Percentiles rank a stretch among this genome's conserved stretches.
These are phyloP conservation scores for Exserohilum turcica DNA, from an alignment of 2,329 filamentous ascomycete species.

Conservation along the genomic window DNA sequence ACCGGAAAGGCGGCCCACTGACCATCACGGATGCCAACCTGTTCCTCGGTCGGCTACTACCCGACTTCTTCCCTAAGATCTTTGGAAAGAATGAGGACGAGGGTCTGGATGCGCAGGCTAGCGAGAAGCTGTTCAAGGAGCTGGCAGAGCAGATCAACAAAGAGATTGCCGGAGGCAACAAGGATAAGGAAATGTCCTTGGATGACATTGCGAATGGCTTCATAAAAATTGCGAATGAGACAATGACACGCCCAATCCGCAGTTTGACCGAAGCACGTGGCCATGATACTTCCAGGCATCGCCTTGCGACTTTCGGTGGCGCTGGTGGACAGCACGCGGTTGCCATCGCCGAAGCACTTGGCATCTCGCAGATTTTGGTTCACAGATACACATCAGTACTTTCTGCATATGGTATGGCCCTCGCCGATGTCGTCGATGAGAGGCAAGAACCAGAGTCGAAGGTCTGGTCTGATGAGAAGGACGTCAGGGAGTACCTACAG, in stretches of 20 bases:
- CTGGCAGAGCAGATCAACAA: conserved; percentile 77
- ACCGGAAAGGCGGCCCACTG: conserved; percentile 84
- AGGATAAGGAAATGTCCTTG: conserved; percentile 67
- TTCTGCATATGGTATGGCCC: conserved; percentile 89
- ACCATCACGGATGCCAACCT: conserved; percentile 95
- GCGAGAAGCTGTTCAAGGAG: conserved; percentile 74
- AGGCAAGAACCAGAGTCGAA: conserved; percentile 76
- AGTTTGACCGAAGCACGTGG: conserved; percentile 91
- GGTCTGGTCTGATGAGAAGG: conserved; percentile 62
- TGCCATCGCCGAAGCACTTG: conserved; percentile 84
- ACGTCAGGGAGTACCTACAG: conserved; percentile 66
- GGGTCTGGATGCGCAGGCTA: conserved; percentile 76
- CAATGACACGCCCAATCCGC: conserved; percentile 88
- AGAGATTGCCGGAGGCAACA: conserved; percentile 67
- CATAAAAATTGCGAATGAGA: conserved; percentile 86
- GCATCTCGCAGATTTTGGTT: conserved; percentile 82
- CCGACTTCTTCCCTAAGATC: conserved; percentile 93
- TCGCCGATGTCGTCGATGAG: conserved; percentile 92
- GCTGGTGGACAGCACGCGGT: conserved; percentile 91
- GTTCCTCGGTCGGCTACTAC: conserved; percentile 80
- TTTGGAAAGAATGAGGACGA: conserved; percentile 89
- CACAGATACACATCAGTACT: conserved; percentile 88
- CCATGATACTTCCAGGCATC: conserved; percentile 85
- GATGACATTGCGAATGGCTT: conserved; percentile 92
- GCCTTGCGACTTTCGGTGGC: conserved; percentile 90